A percentile compares a stretch with the other conserved stretches of the same genome.
phyloP scores from a whole-genome alignment of 202 grass and related monocot genomes.

The Eragrostis tef region DNA sequence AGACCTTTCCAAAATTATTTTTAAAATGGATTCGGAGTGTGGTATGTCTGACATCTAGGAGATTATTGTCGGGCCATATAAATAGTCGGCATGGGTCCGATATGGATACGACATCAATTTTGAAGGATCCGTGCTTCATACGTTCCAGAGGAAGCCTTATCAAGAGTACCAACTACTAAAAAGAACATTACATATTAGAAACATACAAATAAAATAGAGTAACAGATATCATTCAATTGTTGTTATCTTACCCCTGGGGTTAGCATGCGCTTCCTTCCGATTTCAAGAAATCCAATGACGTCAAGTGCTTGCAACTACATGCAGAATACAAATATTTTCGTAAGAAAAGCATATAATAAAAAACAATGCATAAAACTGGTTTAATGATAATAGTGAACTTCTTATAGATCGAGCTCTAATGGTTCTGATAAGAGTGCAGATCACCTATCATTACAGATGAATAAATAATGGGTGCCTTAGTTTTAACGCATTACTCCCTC shows the following conservation, averaged over 20 bases:
- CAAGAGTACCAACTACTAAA: slow-evolving; percentile 49
- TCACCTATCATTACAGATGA: not conserved
- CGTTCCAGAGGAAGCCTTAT: slow-evolving; percentile 49
- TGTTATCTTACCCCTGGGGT: slow-evolving; percentile 53
- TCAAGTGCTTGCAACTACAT: slow-evolving; percentile 76
- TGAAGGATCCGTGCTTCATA: slow-evolving; percentile 51
- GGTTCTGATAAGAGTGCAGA: not conserved
- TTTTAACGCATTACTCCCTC: not conserved
- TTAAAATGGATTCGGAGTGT: slow-evolving; percentile 43
- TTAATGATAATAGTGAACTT: not conserved
- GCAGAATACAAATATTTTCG: slow-evolving; percentile 26
- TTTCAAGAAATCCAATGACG: slow-evolving; percentile 64
- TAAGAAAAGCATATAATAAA: slow-evolving; percentile 12
- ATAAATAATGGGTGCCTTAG: not conserved
- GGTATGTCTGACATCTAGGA: slow-evolving; percentile 24
- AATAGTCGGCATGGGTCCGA: slow-evolving; percentile 23
- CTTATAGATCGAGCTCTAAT: not conserved
- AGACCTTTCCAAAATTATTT: slow-evolving; percentile 40
- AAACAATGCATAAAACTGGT: not conserved
- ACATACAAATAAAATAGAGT: slow-evolving; percentile 15
- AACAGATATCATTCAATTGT: slow-evolving; percentile 28
- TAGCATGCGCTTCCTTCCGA: slow-evolving; percentile 45
- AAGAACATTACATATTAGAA: slow-evolving; percentile 43
- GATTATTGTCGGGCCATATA: slow-evolving; percentile 32
- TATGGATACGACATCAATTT: slow-evolving; percentile 41